Base-by-base conservation (phyloP, 441 rosid genomes). In the Adansonia madagascariensis region DNA sequence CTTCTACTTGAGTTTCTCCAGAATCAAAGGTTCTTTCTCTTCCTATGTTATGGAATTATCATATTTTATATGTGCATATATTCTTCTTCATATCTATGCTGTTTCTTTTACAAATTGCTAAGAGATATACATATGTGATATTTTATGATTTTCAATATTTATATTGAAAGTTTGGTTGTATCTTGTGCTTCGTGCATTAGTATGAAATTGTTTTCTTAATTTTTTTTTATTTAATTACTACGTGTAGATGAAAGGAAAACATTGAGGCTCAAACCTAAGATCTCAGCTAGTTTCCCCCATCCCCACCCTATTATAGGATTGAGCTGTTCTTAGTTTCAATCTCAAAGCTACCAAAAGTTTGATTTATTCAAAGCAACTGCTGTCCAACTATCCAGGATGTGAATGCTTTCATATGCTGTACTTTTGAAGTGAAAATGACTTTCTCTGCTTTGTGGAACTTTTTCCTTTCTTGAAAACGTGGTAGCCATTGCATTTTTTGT, bases 21-120 rank as follows among this genome's bases (percentile, higher is more conserved):
- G 49, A 12, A 56, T 18, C 41, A 20, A 41, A 57, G 75, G 75
- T 69, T 41, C 76, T 57, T 73, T 59, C 20, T 41, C 41, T 57
- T 57, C 8, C 41, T 14, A 41, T 57, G 52, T 44, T 44, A 47
- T 22, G 43, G 27, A 17, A 9, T 41, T 15, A 39, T 12, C 31
- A 27, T 27, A 27, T 27, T 27, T 1, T 27, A 27, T 27, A 27
- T 27, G 31, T 27, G 31, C 31, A 5, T 61, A 61, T 49, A 9
- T 57, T 20, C 3, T 72, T 47, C 18, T 71, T 17, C 31, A n/a
- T 35, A 55, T n/a, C n/a, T 53, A 10, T 53, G 17, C 9, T 17
- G 62, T 35, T 35, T 70, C 60, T 72, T 55, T 55, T 55, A 72
- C 31, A 55, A 35, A 31, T 15, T 9, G 6, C 15, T 15, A n/a